Conservation (phyloP, 202 grass and related monocot species). For the Zoysia matrella region DNA sequence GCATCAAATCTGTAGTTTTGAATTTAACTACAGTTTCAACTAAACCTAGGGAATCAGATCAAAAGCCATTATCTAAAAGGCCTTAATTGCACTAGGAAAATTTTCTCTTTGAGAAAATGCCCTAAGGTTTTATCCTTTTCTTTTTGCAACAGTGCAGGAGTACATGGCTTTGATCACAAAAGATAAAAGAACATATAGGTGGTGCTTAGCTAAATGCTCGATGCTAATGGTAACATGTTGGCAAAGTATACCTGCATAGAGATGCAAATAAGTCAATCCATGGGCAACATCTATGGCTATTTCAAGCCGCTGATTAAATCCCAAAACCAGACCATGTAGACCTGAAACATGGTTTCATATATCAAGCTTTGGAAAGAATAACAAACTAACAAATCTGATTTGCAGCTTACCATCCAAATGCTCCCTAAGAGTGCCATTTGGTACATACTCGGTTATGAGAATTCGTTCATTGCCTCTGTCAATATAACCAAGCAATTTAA, state of each 20-base stretch:
- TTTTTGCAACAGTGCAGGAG: constrained; percentile 1
- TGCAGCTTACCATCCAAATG: constrained; percentile 84
- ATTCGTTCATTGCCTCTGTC: too few species aligned
- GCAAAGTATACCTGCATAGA: constrained; percentile 84
- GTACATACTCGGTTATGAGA: too few species aligned
- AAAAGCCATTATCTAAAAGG: background rate
- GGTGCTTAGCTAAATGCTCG: background rate
- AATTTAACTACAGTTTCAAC: background rate
- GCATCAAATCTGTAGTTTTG: background rate
- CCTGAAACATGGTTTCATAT: constrained; percentile 38
- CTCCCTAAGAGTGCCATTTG: too few species aligned
- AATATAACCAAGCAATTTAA: too few species aligned
- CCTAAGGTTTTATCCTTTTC: constrained; percentile 12
- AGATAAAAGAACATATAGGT: background rate
- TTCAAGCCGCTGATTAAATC: constrained; percentile 91
- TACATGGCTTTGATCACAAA: constrained; percentile 6
- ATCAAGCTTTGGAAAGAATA: constrained; percentile 30
- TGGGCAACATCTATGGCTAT: constrained; percentile 98
- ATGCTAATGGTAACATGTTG: constrained; percentile 30
- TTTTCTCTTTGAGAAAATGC: background rate
- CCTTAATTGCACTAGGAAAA: background rate
- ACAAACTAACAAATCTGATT: constrained; percentile 37
- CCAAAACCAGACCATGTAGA: too few species aligned
- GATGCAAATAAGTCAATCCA: constrained; percentile 97
- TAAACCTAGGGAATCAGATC: background rate